Percentiles rank a stretch among this genome's conserved stretches.
These are phyloP conservation scores for Angophora floribunda DNA, from an alignment of 345 rosid genomes.

Conservation along the genomic window DNA sequence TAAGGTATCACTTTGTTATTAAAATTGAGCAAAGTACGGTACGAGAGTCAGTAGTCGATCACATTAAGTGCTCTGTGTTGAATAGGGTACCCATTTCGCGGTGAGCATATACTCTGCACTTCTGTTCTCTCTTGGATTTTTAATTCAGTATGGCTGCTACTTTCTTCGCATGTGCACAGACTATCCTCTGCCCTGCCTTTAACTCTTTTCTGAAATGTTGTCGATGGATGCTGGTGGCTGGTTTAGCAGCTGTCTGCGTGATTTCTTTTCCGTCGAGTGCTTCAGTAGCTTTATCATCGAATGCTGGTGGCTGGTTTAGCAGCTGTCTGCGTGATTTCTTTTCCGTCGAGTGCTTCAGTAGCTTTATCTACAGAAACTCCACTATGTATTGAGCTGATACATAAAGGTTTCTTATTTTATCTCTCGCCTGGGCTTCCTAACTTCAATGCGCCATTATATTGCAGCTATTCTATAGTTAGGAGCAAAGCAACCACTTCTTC, in stretches of 20 bases:
- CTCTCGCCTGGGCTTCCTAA: background rate
- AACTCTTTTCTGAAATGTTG: background rate
- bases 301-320: slow-evolving; percentile 31
- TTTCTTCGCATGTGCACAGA: background rate
- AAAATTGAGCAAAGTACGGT: slow-evolving; percentile 14
- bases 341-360: slow-evolving; percentile 16
- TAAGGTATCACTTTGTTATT: slow-evolving; percentile 15
- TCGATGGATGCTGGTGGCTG: slow-evolving; percentile 20
- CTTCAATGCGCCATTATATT: background rate
- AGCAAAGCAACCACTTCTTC: slow-evolving; percentile 1
- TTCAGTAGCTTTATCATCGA: slow-evolving; percentile 12
- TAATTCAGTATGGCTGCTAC: background rate
- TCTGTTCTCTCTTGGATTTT: background rate
- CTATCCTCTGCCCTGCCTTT: background rate
- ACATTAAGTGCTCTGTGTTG: background rate
- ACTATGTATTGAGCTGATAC: slow-evolving; percentile 5
- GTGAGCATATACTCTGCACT: background rate
- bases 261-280: slow-evolving; percentile 22
- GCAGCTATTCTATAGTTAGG: slow-evolving; percentile 21
- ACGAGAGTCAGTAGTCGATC: slow-evolving; percentile 3
- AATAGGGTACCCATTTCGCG: background rate
- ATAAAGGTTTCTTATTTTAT: background rate
- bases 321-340: slow-evolving; percentile 18
- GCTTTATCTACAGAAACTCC: slow-evolving; percentile 18
- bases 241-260: slow-evolving; percentile 20